These are phyloP conservation scores for Carex parvula DNA, from an alignment of 176 grass and related monocot genomes.

Conservation along the genomic window DNA sequence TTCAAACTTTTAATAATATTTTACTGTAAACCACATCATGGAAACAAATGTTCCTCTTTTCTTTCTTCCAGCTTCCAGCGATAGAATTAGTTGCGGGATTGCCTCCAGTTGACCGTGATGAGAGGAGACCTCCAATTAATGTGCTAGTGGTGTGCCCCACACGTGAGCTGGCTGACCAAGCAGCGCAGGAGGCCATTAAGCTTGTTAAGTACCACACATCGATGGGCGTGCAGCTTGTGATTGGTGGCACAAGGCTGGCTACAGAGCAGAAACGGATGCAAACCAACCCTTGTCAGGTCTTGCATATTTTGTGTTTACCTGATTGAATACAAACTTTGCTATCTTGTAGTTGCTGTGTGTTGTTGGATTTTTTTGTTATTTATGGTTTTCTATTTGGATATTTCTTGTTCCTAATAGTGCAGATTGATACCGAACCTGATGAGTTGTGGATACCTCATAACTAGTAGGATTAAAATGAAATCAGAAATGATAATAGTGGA, in stretches of 20 bases:
- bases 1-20: not conserved
- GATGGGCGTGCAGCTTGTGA: constrained; percentile 87
- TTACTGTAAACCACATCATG: not conserved
- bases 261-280: constrained; percentile 90
- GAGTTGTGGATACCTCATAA: not conserved
- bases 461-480: not conserved
- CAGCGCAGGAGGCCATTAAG: constrained; percentile 67
- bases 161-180: constrained; percentile 92
- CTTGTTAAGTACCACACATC: constrained; percentile 84
- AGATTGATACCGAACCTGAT: not conserved
- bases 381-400: not conserved
- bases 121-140: constrained; percentile 72
- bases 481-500: not conserved
- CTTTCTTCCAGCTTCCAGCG: constrained; percentile 64
- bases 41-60: not conserved
- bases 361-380: not conserved
- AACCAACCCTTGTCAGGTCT: constrained; percentile 83
- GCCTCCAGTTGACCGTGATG: constrained; percentile 49
- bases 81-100: constrained; percentile 69
- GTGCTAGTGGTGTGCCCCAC: constrained; percentile 85
- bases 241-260: constrained; percentile 82
- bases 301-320: not conserved
- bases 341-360: not conserved
- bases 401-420: not conserved
- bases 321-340: not conserved